These are phyloP conservation scores for Aspergillus quadricinctus DNA, from an alignment of 2,329 filamentous ascomycete species.

Conservation along the genomic window DNA sequence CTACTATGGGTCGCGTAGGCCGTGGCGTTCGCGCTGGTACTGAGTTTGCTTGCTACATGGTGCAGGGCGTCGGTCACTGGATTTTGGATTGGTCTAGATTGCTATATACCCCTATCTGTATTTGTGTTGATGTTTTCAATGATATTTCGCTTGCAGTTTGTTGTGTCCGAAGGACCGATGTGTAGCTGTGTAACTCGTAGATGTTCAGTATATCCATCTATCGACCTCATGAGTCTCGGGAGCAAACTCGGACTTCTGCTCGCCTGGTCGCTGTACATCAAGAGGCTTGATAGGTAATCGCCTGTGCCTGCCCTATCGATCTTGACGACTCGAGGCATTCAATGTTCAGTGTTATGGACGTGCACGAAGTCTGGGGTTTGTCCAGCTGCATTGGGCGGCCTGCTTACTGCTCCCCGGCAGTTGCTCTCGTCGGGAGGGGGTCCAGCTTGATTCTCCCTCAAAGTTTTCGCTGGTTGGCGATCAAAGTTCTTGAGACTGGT, in stretches of 20 bases:
- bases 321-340: neutral
- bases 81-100: neutral
- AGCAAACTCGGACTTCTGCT: neutral
- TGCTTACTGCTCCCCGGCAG: neutral
- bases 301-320: neutral
- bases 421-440: neutral
- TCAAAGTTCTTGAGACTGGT: neutral
- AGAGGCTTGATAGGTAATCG: neutral
- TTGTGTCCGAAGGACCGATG: neutral
- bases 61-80: neutral
- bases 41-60: neutral
- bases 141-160: neutral
- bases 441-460: neutral
- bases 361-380: too few relatives aligned
- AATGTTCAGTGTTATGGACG: neutral
- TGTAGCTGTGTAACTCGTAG: neutral
- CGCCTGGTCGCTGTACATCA: neutral
- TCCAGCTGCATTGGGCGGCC: too few relatives aligned
- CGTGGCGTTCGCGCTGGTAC: neutral
- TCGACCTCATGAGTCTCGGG: neutral
- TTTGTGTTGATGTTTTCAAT: neutral
- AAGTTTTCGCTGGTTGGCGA: neutral
- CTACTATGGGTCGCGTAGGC: conserved; percentile 16
- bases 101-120: conserved; percentile 1
- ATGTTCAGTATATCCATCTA: neutral